Percentiles rank a stretch among this genome's conserved stretches.
Evolutionary conservation across 768 basidiomycete species (phyloP).

Genomic region (Collybiopsis luxurians): DNA sequence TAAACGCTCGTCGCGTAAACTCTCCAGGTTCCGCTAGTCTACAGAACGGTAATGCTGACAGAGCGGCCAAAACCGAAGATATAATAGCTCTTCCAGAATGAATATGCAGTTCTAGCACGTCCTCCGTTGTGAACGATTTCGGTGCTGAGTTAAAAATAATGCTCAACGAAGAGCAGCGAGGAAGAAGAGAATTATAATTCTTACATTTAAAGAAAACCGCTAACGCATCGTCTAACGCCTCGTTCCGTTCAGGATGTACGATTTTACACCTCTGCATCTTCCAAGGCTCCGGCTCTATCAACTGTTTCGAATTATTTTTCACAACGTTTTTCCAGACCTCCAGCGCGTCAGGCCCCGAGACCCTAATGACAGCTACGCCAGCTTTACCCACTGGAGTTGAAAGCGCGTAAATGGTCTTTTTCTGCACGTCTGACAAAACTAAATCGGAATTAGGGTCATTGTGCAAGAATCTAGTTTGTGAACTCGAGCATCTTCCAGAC

Average conservation of each 20-base stretch:
- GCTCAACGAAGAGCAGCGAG: neutral
- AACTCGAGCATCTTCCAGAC: neutral
- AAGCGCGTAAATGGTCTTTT: conserved; percentile 81
- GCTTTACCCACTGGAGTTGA: conserved; percentile 86
- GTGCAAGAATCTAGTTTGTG: neutral
- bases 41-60: conserved; percentile 58
- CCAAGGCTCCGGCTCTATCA: conserved; percentile 49
- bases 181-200: conserved; percentile 12
- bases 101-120: conserved; percentile 80
- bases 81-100: conserved; percentile 86
- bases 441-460: neutral
- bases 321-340: conserved; percentile 64
- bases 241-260: conserved; percentile 56
- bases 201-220: conserved; percentile 80
- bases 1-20: conserved; percentile 83
- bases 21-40: conserved; percentile 86
- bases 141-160: conserved; percentile 44
- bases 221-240: conserved; percentile 75
- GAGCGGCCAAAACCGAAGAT: conserved; percentile 61
- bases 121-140: conserved; percentile 80
- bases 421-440: conserved; percentile 48
- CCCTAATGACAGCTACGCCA: conserved; percentile 77
- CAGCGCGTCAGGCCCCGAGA: conserved; percentile 75
- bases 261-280: conserved; percentile 70
- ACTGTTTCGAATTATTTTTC: conserved; percentile 20